These are phyloP conservation scores for Vitis hybrid DNA, from an alignment of 177 flowering plant species.

Conservation along the genomic window DNA sequence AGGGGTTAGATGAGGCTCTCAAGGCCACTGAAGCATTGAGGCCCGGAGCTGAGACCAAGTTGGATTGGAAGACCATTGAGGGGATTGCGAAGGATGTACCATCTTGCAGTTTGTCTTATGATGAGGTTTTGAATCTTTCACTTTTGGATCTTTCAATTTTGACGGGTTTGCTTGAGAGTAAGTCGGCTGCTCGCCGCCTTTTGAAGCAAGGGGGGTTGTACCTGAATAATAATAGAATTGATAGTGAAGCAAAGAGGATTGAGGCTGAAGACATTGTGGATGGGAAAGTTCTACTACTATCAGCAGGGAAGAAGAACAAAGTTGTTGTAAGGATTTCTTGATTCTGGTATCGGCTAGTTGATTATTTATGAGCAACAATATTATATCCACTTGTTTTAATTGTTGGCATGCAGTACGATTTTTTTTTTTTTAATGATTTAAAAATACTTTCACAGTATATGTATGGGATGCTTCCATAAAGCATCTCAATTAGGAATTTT, in stretches of 20 bases:
- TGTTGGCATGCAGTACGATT: too few relatives aligned
- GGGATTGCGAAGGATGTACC: constrained; percentile 70
- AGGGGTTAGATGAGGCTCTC: constrained; percentile 59
- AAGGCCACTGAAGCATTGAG: constrained; percentile 70
- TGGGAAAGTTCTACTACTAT: constrained; percentile 62
- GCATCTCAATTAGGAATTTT: too few relatives aligned
- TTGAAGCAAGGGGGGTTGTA: constrained; percentile 75
- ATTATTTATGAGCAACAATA: too few relatives aligned
- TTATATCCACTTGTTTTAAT: too few relatives aligned
- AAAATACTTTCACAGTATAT: too few relatives aligned
- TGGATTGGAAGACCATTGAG: constrained; percentile 68
- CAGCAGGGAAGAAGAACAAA: constrained; percentile 80
- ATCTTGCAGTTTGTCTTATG: constrained; percentile 46
- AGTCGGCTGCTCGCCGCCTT: constrained; percentile 63
- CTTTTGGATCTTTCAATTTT: constrained; percentile 38
- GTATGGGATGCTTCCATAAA: too few relatives aligned
- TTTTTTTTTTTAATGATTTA: too few relatives aligned
- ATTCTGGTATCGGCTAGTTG: background rate
- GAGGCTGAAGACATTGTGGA: constrained; percentile 63
- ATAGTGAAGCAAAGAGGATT: constrained; percentile 54
- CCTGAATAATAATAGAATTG: constrained; percentile 62
- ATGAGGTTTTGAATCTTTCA: constrained; percentile 43
- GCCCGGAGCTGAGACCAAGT: constrained; percentile 63
- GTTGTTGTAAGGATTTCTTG: constrained; percentile 62
- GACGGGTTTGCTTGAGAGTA: constrained; percentile 63